phyloP scores from a whole-genome alignment of 1,284 basidiomycete species.

The Tausonia pullulans region DNA sequence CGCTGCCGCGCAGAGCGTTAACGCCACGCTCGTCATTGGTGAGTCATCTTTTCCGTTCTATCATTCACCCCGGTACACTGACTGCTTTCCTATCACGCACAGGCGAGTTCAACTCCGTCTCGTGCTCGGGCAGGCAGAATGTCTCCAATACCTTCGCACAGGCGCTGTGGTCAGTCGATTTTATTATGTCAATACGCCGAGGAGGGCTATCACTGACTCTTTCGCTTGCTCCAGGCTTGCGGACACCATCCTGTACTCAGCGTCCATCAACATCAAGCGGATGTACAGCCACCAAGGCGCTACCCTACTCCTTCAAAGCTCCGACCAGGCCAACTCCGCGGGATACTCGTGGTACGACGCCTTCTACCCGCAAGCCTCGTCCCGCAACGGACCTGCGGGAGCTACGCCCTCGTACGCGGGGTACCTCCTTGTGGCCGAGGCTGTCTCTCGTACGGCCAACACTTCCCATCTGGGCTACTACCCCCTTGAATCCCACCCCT shows the following conservation, averaged over 20 bases:
- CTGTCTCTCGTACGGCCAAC: constrained; percentile 27
- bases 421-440: constrained; percentile 33
- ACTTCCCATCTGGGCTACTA: constrained; percentile 16
- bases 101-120: constrained; percentile 32
- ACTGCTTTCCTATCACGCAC: not conserved
- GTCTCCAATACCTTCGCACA: constrained; percentile 36
- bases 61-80: not conserved
- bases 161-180: constrained; percentile 30
- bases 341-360: constrained; percentile 37
- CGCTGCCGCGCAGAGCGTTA: constrained; percentile 28
- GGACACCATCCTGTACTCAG: constrained; percentile 31
- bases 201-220: not conserved
- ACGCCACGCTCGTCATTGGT: constrained; percentile 33
- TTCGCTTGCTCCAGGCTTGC: not conserved
- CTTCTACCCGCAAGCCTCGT: constrained; percentile 32
- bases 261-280: constrained; percentile 30
- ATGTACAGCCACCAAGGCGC: constrained; percentile 29
- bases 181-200: not conserved
- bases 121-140: constrained; percentile 35
- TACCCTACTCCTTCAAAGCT: constrained; percentile 33
- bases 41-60: not conserved
- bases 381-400: constrained; percentile 31
- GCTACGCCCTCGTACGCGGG: constrained; percentile 34
- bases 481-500: constrained; percentile 24
- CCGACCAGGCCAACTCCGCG: constrained; percentile 30